These are phyloP conservation scores for Jamesozyma hellenica DNA, from an alignment of 805 yeast genomes.

Conservation along the genomic window DNA sequence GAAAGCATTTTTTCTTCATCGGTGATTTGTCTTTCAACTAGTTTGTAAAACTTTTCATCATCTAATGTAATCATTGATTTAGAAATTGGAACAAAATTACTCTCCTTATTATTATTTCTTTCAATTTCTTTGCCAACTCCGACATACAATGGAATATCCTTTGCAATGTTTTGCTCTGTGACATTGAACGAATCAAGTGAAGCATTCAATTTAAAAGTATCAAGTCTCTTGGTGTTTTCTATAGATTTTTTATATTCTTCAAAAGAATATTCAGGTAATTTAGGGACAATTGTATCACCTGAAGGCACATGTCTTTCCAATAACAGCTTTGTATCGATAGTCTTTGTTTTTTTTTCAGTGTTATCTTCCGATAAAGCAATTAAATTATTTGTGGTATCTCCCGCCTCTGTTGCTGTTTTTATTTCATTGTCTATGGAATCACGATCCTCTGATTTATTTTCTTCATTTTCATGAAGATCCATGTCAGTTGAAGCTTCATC, in stretches of 20 bases:
- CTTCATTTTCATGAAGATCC: background rate
- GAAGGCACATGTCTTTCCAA: constrained; percentile 27
- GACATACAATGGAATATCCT: constrained; percentile 26
- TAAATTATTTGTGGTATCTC: too few species aligned
- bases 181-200: constrained; percentile 26
- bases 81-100: constrained; percentile 45
- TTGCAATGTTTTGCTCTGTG: constrained; percentile 28
- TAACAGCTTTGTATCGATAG: constrained; percentile 33
- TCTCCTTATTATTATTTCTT: constrained; percentile 2
- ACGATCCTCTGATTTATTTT: background rate
- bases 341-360: too few species aligned
- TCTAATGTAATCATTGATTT: constrained; percentile 56
- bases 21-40: constrained; percentile 39
- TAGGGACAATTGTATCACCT: constrained; percentile 18
- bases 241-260: constrained; percentile 20
- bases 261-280: constrained; percentile 24
- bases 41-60: constrained; percentile 52
- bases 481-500: background rate
- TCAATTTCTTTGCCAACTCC: constrained; percentile 25
- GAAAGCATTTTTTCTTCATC: constrained; percentile 33
- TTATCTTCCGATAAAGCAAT: too few species aligned
- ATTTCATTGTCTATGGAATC: constrained; percentile 3
- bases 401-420: too few species aligned
- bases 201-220: constrained; percentile 29
- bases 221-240: constrained; percentile 2